Evolutionary conservation across 148 eudicot species (phyloP).

Genomic region (Selenicereus undatus): DNA sequence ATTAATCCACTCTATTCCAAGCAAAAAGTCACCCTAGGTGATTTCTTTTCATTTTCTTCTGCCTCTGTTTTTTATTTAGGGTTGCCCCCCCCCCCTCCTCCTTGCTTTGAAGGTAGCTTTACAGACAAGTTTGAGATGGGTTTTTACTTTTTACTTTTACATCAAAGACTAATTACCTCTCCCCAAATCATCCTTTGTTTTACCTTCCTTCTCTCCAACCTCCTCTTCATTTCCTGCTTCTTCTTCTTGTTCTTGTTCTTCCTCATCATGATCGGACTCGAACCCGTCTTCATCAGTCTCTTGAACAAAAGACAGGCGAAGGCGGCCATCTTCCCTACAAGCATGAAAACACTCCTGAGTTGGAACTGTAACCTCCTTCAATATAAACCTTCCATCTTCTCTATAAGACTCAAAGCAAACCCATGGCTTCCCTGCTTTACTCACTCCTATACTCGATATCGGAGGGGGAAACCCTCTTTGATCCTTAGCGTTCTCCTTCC

Average conservation of each 20-base stretch:
- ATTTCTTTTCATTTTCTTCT: no score
- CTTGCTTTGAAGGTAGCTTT: no score
- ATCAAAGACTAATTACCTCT: slow-evolving; percentile 17
- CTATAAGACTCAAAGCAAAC: slow-evolving; percentile 61
- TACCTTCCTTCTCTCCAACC: slow-evolving; percentile 8
- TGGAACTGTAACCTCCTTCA: slow-evolving; percentile 58
- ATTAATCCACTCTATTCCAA: no score
- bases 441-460: slow-evolving; percentile 63
- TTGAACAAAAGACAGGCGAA: slow-evolving; percentile 52
- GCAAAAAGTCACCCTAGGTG: no score
- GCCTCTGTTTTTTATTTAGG: no score
- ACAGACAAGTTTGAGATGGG: no score
- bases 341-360: slow-evolving; percentile 65
- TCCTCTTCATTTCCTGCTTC: slow-evolving; percentile 31
- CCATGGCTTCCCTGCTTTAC: slow-evolving; percentile 51
- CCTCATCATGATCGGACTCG: slow-evolving; percentile 10
- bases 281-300: slow-evolving; percentile 32
- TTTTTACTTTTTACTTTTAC: background rate
- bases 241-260: slow-evolving; percentile 4
- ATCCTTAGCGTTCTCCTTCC: slow-evolving; percentile 21
- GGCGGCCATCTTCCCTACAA: slow-evolving; percentile 66
- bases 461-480: slow-evolving; percentile 69
- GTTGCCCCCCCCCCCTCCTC: no score
- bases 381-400: slow-evolving; percentile 65
- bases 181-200: background rate